Evolutionary conservation across 2,329 filamentous ascomycete genomes (phyloP).

Genomic region (Fusarium multiceps): DNA sequence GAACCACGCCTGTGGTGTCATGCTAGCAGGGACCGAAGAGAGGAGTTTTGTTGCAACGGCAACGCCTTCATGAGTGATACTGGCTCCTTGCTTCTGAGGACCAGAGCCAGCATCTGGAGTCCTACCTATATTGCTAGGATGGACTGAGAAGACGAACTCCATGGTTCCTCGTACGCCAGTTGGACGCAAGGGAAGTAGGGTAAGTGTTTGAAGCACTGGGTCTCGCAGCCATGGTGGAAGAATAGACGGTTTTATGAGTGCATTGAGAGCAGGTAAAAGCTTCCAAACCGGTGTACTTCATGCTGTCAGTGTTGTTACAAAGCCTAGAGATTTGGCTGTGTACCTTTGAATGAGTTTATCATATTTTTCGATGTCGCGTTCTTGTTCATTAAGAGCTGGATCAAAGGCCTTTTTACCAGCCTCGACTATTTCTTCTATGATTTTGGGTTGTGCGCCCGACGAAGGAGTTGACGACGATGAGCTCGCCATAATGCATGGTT

Average conservation of each 20-base stretch:
- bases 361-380: slow-evolving; percentile 55
- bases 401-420: slow-evolving; percentile 62
- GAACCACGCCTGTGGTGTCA: slow-evolving; percentile 70
- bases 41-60: slow-evolving; percentile 71
- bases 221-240: slow-evolving; percentile 70
- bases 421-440: slow-evolving; percentile 52
- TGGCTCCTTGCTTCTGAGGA: slow-evolving; percentile 67
- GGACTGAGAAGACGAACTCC: slow-evolving; percentile 77
- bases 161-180: slow-evolving; percentile 75
- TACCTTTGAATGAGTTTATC: slow-evolving; percentile 63
- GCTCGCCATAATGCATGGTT: slow-evolving; percentile 45
- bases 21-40: slow-evolving; percentile 66
- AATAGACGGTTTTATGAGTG: slow-evolving; percentile 70
- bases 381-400: slow-evolving; percentile 51
- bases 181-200: slow-evolving; percentile 68
- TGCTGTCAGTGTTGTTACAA: slow-evolving; percentile 9
- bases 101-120: slow-evolving; percentile 52
- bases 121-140: slow-evolving; percentile 63
- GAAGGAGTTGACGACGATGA: slow-evolving; percentile 27
- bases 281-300: slow-evolving; percentile 57
- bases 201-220: slow-evolving; percentile 67
- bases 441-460: slow-evolving; percentile 42
- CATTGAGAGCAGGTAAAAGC: slow-evolving; percentile 71
- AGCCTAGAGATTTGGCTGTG: slow-evolving; percentile 9
- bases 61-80: slow-evolving; percentile 75